Base-by-base conservation (phyloP, 768 basidiomycete species). In the Pisolithus sp. region DNA sequence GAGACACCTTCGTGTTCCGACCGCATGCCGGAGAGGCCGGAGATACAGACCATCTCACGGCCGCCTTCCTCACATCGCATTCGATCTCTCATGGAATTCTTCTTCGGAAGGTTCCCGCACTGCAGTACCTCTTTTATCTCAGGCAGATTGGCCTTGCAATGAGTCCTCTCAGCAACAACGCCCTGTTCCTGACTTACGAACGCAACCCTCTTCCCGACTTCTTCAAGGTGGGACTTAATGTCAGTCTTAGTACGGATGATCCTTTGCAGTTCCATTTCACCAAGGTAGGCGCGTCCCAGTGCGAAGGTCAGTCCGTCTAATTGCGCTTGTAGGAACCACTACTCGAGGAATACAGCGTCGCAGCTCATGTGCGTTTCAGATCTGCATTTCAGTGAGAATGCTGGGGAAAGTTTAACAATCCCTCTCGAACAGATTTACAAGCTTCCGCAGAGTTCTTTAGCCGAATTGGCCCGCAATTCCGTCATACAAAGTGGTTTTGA, bases 71-170 rank as follows among this genome's bases (percentile, higher is more conserved):
- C 21, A 93, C 93, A 1, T 88, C 94, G 2, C 95, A 98, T 64
- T 97, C 94, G 1, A 98, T 99, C 63, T 97, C 96, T 9, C 96
- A 99, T 62, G 96, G 96, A n/a, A 99, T 99, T 67, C 76, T 97
- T 18, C 79, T 99, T 8, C 87, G 96, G 53, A 99, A 99, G 69
- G 95, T 99, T 5, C 96, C 96, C 0, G 94, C 94, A 1, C 71
- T 99, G 43, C 93, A 95, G 63, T 99, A 99, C 65, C 80, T 99
- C 13, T 99, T 93, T 72, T 99, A 98, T 68, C 77, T 99, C 57
- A 94, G 92, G 70, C 96, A 98, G 72, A 97, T 98, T 56, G 95
- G 96, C 28, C 80, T 99, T 17, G 96, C 96, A 2, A 99, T 99
- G 96, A 93, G 91, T 62, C 96, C 96, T 2, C 71, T 99, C 43